These are phyloP conservation scores for Capronia coronata DNA, from an alignment of 2,329 filamentous ascomycete species.

Conservation along the genomic window DNA sequence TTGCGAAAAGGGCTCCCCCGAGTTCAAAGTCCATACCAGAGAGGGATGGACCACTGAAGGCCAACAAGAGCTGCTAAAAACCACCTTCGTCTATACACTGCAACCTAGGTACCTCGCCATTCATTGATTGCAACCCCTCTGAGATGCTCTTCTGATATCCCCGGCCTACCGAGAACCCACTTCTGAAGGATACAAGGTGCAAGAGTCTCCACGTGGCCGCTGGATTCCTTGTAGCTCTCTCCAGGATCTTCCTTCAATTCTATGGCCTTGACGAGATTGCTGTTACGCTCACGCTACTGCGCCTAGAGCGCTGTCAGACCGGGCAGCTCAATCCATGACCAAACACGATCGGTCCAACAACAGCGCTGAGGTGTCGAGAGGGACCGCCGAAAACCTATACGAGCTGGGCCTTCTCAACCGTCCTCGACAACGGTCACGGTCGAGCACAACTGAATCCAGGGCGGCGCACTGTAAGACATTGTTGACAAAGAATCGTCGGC, in stretches of 20 bases:
- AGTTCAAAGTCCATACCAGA: not conserved
- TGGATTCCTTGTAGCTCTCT: constrained; percentile 8
- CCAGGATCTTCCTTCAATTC: constrained; percentile 8
- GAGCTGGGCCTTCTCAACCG: constrained; percentile 28
- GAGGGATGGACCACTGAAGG: not conserved
- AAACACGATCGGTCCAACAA: constrained; percentile 23
- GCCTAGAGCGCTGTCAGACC: constrained; percentile 17
- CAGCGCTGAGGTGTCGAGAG: constrained; percentile 20
- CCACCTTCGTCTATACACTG: not conserved
- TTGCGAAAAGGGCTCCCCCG: not conserved
- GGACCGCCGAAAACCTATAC: constrained; percentile 27
- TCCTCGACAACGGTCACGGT: constrained; percentile 20
- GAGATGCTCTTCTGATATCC: constrained; percentile 6
- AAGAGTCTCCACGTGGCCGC: constrained; percentile 22
- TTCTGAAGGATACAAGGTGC: constrained; percentile 2
- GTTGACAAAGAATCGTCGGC: constrained; percentile 4
- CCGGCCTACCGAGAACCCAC: constrained; percentile 15
- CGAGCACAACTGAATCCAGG: constrained; percentile 14
- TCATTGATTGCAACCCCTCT: constrained; percentile 13
- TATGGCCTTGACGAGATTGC: constrained; percentile 21
- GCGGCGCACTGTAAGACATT: constrained; percentile 22
- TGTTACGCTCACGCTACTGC: constrained; percentile 22
- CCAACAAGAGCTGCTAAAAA: not conserved
- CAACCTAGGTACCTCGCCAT: not conserved
- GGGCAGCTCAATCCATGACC: constrained; percentile 26